These are phyloP conservation scores for Albatrellus ellisii DNA, from an alignment of 768 basidiomycete genomes.

Conservation along the genomic window DNA sequence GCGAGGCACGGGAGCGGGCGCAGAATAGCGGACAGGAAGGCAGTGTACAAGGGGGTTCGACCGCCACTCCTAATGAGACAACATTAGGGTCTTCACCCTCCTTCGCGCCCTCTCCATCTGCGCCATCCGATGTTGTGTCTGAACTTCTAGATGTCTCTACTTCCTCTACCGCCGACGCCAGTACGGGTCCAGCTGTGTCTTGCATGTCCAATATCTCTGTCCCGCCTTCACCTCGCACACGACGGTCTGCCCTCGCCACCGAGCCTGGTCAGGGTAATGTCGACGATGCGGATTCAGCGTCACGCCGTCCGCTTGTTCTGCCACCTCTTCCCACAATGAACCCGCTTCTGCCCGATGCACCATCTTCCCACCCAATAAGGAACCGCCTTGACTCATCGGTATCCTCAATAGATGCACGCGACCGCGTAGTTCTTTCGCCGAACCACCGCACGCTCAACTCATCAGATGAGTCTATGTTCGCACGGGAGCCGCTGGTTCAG, in stretches of 20 bases:
- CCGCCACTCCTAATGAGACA: not conserved
- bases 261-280: not conserved
- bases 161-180: not conserved
- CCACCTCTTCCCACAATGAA: not conserved
- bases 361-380: too few species aligned
- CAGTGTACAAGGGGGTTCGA: conserved; percentile 4
- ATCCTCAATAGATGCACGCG: conserved; percentile 3
- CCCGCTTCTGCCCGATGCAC: too few species aligned
- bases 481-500: conserved; percentile 11
- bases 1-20: conserved; percentile 56
- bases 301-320: not conserved
- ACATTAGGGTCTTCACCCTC: not conserved
- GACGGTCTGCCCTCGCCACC: not conserved
- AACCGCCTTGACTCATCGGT: too few species aligned
- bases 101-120: not conserved
- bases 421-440: not conserved
- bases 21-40: conserved; percentile 30
- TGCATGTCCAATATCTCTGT: not conserved
- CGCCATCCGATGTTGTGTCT: too few species aligned
- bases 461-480: conserved; percentile 11
- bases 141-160: too few species aligned
- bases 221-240: not conserved
- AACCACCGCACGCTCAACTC: conserved; percentile 10
- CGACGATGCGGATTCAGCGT: not conserved
- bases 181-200: not conserved